Evolutionary conservation across 495 filamentous ascomycete species (phyloP), one percentile per base, ranked within the genome.

Genomic region (Pyrenula aspistea): DNA sequence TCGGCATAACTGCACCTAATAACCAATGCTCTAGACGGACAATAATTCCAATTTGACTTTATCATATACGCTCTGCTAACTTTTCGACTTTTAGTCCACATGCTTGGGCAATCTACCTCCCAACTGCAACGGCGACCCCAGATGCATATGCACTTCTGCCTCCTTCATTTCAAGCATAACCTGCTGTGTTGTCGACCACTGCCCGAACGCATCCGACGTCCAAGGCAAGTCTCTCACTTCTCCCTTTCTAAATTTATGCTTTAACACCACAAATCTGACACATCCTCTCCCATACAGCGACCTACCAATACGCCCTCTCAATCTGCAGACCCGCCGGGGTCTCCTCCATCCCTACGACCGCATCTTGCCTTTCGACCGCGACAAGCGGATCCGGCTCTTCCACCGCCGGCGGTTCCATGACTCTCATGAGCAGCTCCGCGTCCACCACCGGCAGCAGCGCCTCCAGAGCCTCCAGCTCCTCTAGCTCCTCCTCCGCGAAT

Each of bases 81-180:
- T 42, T 21, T 24, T 36, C 2, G 24, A 50, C 15, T 2, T 49
- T 47, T 22, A 42, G 31, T 42, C 31, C 23, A 57, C 25, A 56
- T 48, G 50, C 24, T 54, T 36, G 57, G 22, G 55, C 59, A 22
- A 21, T 31, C 20, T 22, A 59, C 58, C 87, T 84, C 63, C 73
- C 73, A 10, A 49, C 2, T 89, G 85, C 62, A 81, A 78, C 11
- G 67, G 68, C 54, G 56, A 65, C 21, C 31, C 72, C 12, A 61
- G 67, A 42, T 94, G 89, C 66, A 88, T 91, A 62, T 94, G 89
- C 71, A 61, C 57, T 11, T 71, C 78, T 66, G 60, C 66, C 3
- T 63, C 65, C 10, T 87, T 88, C 73, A 73, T 95, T 57, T 61
- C 51, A 36, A 60, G 68, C 25, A 81, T 93, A 56, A 70, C 81